Evolutionary conservation across 129 eudicot genomes (phyloP), one percentile per base, ranked within the genome.

Genomic region (Flaveria linearis): DNA sequence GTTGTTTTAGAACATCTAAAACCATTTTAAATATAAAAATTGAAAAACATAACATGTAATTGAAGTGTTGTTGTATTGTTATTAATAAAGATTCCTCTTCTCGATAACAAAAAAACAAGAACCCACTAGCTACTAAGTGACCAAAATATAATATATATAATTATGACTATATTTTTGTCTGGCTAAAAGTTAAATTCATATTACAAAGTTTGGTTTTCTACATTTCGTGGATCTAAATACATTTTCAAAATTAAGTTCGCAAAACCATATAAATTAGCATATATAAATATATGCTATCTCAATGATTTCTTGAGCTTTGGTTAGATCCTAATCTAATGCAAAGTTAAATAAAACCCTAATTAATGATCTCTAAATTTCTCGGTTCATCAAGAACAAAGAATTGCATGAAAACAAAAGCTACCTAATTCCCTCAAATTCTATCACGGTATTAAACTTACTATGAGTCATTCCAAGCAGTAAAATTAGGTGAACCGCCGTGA

Each of bases 391-490:
- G 69, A 81, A 70, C 76, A 66, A 13, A 41, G 72, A 76, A 46
- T 30, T 50, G 73, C 77, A 64, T 61, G 36, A 64, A 46, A 36
- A 25, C 25, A 16, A 74, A 45, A 61, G 15, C 43, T 18, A 82
- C 72, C 70, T 43, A 80, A 72, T 9, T 74, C 66, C 56, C 43
- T 72, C 49, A 36, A 58, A 61, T 33, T 71, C 64, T 69, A 73
- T 77, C 76, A 75, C 50, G 22, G 23, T 58, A 47, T 16, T 45
- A 50, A 62, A 36, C 50, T 63, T 15, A 3, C 46, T 58, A 88
- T 4, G 87, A 41, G 51, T 91, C 92, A 41, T 87, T 89, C 96
- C 97, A 91, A 16, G 81, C 85, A 1, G 90, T 88, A 70, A 91
- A 91, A 3, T 84, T 85, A 12, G 86, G 76, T 9, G 83, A 50